These are phyloP conservation scores for Sporothrix sp. DNA, from an alignment of 2,329 filamentous ascomycete species.

Conservation along the genomic window DNA sequence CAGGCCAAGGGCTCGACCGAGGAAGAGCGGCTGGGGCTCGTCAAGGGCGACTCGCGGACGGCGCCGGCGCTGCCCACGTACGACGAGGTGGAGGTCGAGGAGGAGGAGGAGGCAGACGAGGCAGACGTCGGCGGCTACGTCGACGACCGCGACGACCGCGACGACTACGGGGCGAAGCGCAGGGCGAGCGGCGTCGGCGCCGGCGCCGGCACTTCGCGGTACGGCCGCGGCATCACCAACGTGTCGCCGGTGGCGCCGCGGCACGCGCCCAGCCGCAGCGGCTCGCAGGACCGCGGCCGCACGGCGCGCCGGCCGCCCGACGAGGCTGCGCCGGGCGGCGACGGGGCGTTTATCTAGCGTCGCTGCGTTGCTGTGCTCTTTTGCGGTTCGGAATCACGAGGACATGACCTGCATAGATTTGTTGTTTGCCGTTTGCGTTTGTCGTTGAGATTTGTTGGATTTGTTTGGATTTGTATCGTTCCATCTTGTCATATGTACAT, in stretches of 20 bases:
- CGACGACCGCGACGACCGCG: background rate
- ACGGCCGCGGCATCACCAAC: constrained; percentile 12
- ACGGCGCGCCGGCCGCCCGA: too few species aligned
- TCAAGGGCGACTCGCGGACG: constrained; percentile 55
- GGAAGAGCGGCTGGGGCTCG: constrained; percentile 72
- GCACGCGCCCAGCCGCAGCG: too few species aligned
- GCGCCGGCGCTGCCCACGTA: constrained; percentile 27
- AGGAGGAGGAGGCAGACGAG: constrained; percentile 28
- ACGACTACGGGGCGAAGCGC: constrained; percentile 19
- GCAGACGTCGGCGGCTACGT: constrained; percentile 19
- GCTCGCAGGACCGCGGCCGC: too few species aligned
- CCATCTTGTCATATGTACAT: constrained; percentile 3
- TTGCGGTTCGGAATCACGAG: too few species aligned
- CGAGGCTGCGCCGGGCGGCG: constrained; percentile 14
- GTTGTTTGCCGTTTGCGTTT: background rate
- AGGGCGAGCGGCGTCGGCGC: constrained; percentile 29
- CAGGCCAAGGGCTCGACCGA: constrained; percentile 54
- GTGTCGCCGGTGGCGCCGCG: too few species aligned
- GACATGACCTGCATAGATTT: background rate
- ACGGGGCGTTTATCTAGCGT: constrained; percentile 21
- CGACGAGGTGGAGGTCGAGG: constrained; percentile 28
- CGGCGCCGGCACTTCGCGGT: background rate
- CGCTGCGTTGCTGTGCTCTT: background rate
- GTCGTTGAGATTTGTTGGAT: too few species aligned
- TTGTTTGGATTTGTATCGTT: background rate